phyloP scores from a whole-genome alignment of 305 asterid genomes.

The Solanum hybrid region DNA sequence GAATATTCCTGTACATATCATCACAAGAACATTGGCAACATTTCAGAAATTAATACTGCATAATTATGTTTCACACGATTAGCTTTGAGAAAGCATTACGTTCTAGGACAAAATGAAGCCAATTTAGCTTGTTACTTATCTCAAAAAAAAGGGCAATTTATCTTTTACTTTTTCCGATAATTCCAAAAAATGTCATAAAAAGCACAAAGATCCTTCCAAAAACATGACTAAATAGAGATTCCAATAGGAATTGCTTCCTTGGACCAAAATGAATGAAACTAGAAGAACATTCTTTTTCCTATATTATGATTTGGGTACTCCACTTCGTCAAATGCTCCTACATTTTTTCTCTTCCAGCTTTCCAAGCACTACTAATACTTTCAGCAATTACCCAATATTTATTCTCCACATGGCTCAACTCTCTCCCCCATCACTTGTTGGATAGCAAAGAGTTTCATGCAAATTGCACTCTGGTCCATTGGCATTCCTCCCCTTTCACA shows the following conservation, averaged over 20 bases:
- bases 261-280: neutral
- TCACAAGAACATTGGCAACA: neutral
- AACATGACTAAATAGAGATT: neutral
- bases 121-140: neutral
- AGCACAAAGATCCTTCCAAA: neutral
- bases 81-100: neutral
- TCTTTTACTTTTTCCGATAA: neutral
- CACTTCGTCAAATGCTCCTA: neutral
- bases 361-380: neutral
- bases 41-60: neutral
- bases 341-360: neutral
- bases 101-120: neutral
- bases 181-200: neutral
- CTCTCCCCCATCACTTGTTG: neutral
- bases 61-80: neutral
- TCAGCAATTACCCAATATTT: neutral
- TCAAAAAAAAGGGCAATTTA: neutral
- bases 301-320: neutral
- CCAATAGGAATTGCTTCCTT: neutral
- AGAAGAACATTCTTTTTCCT: neutral
- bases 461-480: neutral
- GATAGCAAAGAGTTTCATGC: neutral
- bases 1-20: slow-evolving; percentile 57
- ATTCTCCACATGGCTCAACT: neutral
- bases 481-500: neutral